Base-by-base conservation (phyloP, 1,284 basidiomycete species). In the Ceratobasidium sp. region DNA sequence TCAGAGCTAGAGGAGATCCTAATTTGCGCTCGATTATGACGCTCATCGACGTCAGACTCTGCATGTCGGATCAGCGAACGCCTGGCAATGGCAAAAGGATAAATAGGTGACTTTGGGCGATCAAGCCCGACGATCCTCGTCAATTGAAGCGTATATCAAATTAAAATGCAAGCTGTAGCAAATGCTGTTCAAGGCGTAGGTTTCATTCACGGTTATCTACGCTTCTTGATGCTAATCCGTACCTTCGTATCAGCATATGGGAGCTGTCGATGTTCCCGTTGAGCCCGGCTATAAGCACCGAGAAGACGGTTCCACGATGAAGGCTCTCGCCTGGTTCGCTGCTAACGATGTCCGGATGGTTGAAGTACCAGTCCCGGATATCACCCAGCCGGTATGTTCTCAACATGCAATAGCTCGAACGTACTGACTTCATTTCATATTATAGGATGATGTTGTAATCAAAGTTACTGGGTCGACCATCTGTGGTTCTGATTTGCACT, bases 381-480 rank as follows among this genome's bases (percentile, higher is more conserved):
- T 95, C 82, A 91, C 89, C 3, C 89, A 93, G 80, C 88, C 88
- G n/a, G 72, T 76, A 56, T 39, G 61, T 76, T 5, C 28, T 26
- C 2, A 3, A 33, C 33, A 33, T n/a, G n/a, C 18, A 63, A n/a
- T 51, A 1, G 10, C 10, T 5, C 12, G 9, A 26, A 7, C 18
- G 23, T 56, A 18, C 26, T 12, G 7, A 26, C n/a, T 28, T 18
- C 5, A 63, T 39, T 39, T 23, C 7, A 23, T 58, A 2, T 33
- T 12, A 23, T 56, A 83, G 53, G 89, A 91, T 82, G 94, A 92
- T 82, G 89, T 92, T 60, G 89, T 94, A 73, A 81, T 94, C 53
- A 89, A 89, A 83, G 89, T 93, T 3, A 94, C 93, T 10, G 92
- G 91, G 4, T 90, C 91, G 0, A 93, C 92, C 0, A 91, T 93